Percentiles rank a stretch among this genome's conserved stretches.
Conservation (phyloP, 768 basidiomycete genomes). For the Xerocomellus amylosporus region DNA sequence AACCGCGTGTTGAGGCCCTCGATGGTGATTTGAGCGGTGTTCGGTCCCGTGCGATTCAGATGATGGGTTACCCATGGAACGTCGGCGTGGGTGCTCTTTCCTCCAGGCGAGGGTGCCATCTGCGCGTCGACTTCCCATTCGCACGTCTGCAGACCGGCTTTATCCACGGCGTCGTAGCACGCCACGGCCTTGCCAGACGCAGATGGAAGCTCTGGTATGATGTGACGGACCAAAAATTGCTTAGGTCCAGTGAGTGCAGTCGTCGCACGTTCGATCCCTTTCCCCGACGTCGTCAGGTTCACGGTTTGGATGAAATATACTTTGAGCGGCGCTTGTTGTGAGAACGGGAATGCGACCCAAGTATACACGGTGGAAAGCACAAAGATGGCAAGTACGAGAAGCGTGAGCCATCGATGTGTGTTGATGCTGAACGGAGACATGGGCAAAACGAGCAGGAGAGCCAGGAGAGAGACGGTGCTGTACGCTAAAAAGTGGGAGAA, state of each 20-base stretch:
- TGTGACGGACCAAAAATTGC: conserved; percentile 40
- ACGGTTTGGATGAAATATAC: conserved; percentile 68
- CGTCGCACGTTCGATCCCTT: conserved; percentile 29
- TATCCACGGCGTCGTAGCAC: conserved; percentile 29
- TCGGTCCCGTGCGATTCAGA: conserved; percentile 39
- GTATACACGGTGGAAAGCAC: conserved; percentile 42
- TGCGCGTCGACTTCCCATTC: conserved; percentile 41
- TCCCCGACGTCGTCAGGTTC: conserved; percentile 36
- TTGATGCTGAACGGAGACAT: conserved; percentile 63
- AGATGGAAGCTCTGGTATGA: conserved; percentile 55
- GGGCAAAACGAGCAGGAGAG: conserved; percentile 54
- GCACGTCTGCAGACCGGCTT: conserved; percentile 46
- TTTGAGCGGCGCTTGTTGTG: conserved; percentile 57
- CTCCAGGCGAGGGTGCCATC: conserved; percentile 40
- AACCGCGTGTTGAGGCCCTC: conserved; percentile 59
- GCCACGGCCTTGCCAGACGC: conserved; percentile 35
- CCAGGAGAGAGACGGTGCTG: conserved; percentile 40
- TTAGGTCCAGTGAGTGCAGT: conserved; percentile 47
- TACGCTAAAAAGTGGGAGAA: conserved; percentile 44
- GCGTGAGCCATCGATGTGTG: conserved; percentile 39
- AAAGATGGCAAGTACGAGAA: conserved; percentile 40
- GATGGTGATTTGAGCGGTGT: conserved; percentile 49
- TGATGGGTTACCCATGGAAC: conserved; percentile 45
- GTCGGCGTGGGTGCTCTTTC: conserved; percentile 5
- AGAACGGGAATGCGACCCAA: conserved; percentile 60